Conservation (phyloP, 441 rosid species). For the Kokia cookei region DNA sequence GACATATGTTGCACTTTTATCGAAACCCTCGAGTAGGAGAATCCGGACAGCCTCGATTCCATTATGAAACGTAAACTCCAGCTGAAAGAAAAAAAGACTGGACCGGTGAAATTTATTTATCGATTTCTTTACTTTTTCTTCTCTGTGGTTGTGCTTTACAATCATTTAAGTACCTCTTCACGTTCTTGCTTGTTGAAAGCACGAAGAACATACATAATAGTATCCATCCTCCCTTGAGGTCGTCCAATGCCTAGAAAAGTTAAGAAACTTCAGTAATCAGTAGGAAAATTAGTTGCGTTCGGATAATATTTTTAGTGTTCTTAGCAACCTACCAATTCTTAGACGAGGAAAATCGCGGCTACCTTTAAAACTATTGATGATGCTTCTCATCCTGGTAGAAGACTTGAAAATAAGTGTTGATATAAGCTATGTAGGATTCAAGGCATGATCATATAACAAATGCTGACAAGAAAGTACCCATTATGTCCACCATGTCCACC, state of each 20-base stretch:
- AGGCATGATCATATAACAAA: not conserved
- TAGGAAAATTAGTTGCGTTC: not conserved
- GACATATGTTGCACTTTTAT: slow-evolving; percentile 85
- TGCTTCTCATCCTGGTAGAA: slow-evolving; percentile 69
- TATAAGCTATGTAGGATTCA: not conserved
- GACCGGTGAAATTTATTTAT: not conserved
- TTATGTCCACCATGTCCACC: slow-evolving; percentile 99
- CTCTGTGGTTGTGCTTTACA: not conserved
- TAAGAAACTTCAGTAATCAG: not conserved
- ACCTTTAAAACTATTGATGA: slow-evolving; percentile 84
- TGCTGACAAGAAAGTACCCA: slow-evolving; percentile 44
- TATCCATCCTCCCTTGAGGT: slow-evolving; percentile 91
- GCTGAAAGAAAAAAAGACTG: slow-evolving; percentile 35
- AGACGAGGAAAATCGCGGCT: slow-evolving; percentile 88
- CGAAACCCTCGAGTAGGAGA: slow-evolving; percentile 63
- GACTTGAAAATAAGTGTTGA: not conserved
- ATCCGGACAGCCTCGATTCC: slow-evolving; percentile 68
- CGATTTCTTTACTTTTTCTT: not conserved
- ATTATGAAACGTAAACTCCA: slow-evolving; percentile 63
- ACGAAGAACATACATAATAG: slow-evolving; percentile 61
- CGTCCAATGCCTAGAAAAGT: slow-evolving; percentile 75
- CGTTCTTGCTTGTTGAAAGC: slow-evolving; percentile 69
- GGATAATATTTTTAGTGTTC: not conserved
- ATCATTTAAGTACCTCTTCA: slow-evolving; percentile 48
- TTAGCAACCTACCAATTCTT: slow-evolving; percentile 58